Evolutionary conservation across 2,329 filamentous ascomycete species (phyloP), one percentile per base, ranked within the genome.

Genomic region (Trichophyton schoenleinii): DNA sequence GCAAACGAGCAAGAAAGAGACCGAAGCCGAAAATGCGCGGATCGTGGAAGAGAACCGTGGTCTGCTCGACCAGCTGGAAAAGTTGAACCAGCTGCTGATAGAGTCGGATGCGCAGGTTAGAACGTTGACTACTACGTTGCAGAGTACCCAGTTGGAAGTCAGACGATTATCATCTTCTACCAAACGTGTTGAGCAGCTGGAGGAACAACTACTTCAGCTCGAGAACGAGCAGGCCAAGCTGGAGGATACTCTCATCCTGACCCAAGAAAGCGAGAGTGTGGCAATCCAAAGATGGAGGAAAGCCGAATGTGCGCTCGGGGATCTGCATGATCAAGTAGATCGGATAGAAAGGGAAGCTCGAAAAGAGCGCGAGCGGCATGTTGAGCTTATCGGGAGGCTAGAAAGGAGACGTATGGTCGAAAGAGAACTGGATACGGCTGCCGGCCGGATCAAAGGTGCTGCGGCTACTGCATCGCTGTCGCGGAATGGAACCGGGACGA

Each of bases 251-350:
- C 75, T 96, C 53, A 76, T 81, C 9, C 76, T 80, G 7, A 88
- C 86, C 20, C 83, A 87, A 64, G 84, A 89, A 63, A 88, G 95
- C 67, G 87, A 90, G 67, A 84, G 85, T 60, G 86, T 87, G 3
- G 89, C 92, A 9, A 79, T 92, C 62, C 84, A 89, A 67, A 81
- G 91, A 67, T 97, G 91, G 87, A 87, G 85, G 75, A 85, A 87
- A 68, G 91, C 94, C 0, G 91, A 97, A 76, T 81, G 85, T 42
- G 87, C 85, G 34, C 82, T 97, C 63, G 79, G 81, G 60, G 83
- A 89, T 65, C 80, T 99, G 63, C 88, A 96, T 70, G 87, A 91
- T 63, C 90, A 97, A 73, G 79, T 97, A 18, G 91, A 96, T 70
- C 82, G 83, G 65, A 94, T 99, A 70, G 92, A 97, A 70, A 82